Percentiles rank a stretch among this genome's conserved stretches.
These are phyloP conservation scores for Beauveria medogensis DNA, from an alignment of 2,329 filamentous ascomycete species.

Conservation along the genomic window DNA sequence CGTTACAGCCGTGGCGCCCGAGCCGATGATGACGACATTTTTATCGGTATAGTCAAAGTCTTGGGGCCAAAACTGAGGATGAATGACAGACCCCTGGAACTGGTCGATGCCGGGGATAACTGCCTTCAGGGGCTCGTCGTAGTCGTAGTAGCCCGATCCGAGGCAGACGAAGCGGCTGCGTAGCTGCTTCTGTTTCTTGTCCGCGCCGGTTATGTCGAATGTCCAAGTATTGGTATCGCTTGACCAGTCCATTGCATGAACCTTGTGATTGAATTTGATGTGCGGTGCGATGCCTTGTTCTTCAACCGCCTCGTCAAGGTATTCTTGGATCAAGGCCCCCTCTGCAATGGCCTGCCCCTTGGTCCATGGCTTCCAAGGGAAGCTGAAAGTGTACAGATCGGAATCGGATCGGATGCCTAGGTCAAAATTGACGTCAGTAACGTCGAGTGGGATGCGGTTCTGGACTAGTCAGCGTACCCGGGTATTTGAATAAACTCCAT, in stretches of 20 bases:
- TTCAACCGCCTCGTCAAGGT: slow-evolving; percentile 44
- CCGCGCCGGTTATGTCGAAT: neutral
- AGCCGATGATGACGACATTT: slow-evolving; percentile 58
- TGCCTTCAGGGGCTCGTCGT: slow-evolving; percentile 47
- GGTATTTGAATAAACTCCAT: slow-evolving; percentile 72
- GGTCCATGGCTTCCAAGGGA: slow-evolving; percentile 64
- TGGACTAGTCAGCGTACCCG: slow-evolving; percentile 21
- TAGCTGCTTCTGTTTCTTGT: slow-evolving; percentile 18
- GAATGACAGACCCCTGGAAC: slow-evolving; percentile 40
- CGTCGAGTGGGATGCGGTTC: neutral
- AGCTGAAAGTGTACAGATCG: slow-evolving; percentile 55
- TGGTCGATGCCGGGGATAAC: slow-evolving; percentile 34
- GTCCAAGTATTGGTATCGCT: slow-evolving; percentile 14
- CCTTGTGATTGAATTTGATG: slow-evolving; percentile 42
- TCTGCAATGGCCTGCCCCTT: slow-evolving; percentile 39
- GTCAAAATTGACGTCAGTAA: neutral
- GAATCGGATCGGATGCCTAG: slow-evolving; percentile 56
- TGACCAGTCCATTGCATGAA: slow-evolving; percentile 27
- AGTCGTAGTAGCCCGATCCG: slow-evolving; percentile 59
- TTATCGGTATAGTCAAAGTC: slow-evolving; percentile 57
- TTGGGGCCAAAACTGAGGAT: slow-evolving; percentile 69
- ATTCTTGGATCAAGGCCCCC: slow-evolving; percentile 43
- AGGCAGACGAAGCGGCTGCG: slow-evolving; percentile 47
- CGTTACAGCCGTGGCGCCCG: slow-evolving; percentile 60
- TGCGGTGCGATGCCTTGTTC: slow-evolving; percentile 47